Conservation (phyloP, 1,284 basidiomycete species). For the Takashimella koratensis region DNA sequence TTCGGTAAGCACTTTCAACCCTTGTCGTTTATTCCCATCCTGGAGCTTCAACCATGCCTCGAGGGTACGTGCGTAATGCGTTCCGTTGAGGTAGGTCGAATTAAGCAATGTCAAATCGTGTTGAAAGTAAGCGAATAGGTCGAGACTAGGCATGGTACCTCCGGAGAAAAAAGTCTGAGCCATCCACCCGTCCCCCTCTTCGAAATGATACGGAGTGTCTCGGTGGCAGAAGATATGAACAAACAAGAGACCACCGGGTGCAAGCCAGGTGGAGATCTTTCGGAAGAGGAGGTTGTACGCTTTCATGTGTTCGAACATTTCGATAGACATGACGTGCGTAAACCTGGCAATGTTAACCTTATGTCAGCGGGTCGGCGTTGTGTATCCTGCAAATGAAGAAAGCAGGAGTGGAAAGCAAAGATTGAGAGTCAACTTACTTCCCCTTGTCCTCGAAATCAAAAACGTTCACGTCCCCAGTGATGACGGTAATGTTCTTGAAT, state of each 20-base stretch:
- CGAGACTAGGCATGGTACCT: constrained; percentile 52
- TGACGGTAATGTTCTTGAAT: constrained; percentile 61
- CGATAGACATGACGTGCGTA: constrained; percentile 70
- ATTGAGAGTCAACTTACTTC: constrained; percentile 47
- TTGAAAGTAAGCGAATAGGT: constrained; percentile 70
- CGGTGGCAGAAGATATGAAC: constrained; percentile 73
- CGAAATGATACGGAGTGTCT: constrained; percentile 68
- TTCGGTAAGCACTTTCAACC: constrained; percentile 56
- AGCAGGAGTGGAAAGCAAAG: not conserved
- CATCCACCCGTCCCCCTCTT: constrained; percentile 72
- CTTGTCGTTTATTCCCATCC: constrained; percentile 55
- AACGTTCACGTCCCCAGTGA: constrained; percentile 68
- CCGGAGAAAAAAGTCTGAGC: constrained; percentile 72
- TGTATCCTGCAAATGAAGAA: not conserved
- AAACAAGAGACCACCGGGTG: constrained; percentile 56
- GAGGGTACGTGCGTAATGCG: constrained; percentile 63
- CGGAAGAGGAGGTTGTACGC: constrained; percentile 64
- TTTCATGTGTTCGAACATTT: constrained; percentile 85
- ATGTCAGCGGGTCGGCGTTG: too few relatives aligned
- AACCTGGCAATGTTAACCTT: constrained; percentile 54
- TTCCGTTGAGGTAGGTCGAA: constrained; percentile 64
- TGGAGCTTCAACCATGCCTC: constrained; percentile 68
- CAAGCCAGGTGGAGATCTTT: constrained; percentile 68
- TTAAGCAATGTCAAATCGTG: constrained; percentile 59
- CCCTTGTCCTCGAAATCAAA: constrained; percentile 59